Conservation (phyloP, 2,329 filamentous ascomycete genomes). For the Venturia asperata region DNA sequence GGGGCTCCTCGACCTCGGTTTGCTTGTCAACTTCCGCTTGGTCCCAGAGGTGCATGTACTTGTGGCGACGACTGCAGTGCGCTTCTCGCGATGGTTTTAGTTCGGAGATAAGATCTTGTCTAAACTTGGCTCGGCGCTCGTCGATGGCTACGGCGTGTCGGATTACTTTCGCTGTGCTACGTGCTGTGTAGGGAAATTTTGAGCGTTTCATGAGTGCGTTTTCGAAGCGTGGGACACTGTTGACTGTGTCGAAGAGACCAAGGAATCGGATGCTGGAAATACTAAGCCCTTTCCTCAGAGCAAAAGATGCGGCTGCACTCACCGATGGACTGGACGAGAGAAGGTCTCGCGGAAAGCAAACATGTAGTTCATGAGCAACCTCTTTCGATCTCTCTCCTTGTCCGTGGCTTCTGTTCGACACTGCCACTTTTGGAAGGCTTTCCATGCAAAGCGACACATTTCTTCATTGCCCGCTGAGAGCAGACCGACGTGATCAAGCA, state of each 20-base stretch:
- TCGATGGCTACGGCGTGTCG: constrained; percentile 65
- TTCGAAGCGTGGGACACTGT: constrained; percentile 47
- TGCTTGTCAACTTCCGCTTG: constrained; percentile 18
- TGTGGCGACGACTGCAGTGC: constrained; percentile 20
- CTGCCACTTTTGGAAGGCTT: constrained; percentile 54
- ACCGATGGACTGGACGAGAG: constrained; percentile 60
- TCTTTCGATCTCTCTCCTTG: constrained; percentile 44
- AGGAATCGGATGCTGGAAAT: constrained; percentile 56
- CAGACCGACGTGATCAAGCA: constrained; percentile 76
- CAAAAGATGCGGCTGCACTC: background rate
- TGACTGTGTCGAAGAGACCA: constrained; percentile 76
- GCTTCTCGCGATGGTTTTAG: constrained; percentile 28
- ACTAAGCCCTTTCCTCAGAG: background rate
- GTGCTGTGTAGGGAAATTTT: constrained; percentile 62
- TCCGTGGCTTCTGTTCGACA: constrained; percentile 42
- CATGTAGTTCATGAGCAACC: constrained; percentile 66
- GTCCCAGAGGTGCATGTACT: constrained; percentile 18
- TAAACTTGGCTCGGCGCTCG: constrained; percentile 63
- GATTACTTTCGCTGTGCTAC: constrained; percentile 51
- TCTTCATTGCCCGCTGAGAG: constrained; percentile 78
- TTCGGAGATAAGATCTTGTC: constrained; percentile 58
- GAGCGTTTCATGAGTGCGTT: constrained; percentile 60
- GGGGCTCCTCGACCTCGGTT: constrained; percentile 21
- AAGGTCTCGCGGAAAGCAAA: constrained; percentile 76
- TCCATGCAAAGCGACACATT: constrained; percentile 79